Conservation (phyloP, 148 eudicot genomes). For the Bassia scoparia region DNA sequence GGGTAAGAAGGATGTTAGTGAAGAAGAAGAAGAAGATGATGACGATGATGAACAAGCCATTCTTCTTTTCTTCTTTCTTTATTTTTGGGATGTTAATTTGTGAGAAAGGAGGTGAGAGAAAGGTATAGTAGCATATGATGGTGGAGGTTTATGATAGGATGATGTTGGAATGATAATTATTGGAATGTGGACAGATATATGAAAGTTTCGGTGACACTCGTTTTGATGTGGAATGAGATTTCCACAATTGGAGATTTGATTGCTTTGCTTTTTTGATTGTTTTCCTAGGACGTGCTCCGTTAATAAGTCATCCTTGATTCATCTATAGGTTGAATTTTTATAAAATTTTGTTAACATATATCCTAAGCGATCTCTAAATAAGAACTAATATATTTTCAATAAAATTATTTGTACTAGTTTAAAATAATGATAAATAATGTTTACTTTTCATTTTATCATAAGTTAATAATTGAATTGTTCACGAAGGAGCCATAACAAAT, state of each 20-base stretch:
- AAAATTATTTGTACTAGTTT: no score
- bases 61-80: neutral
- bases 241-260: neutral
- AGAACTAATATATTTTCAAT: no score
- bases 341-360: no score
- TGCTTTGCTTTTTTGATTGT: neutral
- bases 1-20: neutral
- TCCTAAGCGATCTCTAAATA: no score
- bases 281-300: no score
- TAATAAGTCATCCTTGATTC: no score
- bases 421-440: no score
- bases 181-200: neutral
- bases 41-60: neutral
- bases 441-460: no score
- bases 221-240: conserved; percentile 35
- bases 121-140: neutral
- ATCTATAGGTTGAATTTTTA: no score
- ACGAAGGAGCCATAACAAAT: no score
- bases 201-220: conserved; percentile 12
- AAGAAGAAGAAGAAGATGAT: neutral
- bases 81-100: neutral
- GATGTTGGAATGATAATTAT: neutral
- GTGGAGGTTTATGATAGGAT: neutral
- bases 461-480: no score
- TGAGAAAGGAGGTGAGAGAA: neutral